Percentiles rank a stretch among this genome's conserved stretches.
Evolutionary conservation across 139 green algal genomes (phyloP).

Genomic region (Astrephomene gubernaculifera): DNA sequence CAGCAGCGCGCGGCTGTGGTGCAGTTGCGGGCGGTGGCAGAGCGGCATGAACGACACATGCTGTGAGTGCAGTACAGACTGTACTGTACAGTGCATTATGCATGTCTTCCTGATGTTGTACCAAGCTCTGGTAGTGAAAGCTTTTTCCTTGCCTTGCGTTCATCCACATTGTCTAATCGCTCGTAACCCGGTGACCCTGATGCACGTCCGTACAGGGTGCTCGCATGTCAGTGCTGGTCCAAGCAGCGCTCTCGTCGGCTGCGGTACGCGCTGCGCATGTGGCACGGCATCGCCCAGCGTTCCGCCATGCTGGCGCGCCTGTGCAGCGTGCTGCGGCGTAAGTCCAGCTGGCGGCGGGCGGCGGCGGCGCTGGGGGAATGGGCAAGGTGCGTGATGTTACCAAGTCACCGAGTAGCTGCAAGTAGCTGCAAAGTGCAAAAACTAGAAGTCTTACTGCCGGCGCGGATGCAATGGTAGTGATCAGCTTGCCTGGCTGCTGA

Average conservation of each 20-base stretch:
- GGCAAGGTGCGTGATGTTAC: neutral
- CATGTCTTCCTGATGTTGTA: too few relatives aligned
- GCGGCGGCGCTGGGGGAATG: neutral
- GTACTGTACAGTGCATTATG: too few relatives aligned
- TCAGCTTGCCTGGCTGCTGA: too few relatives aligned
- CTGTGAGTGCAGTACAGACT: slow-evolving; percentile 13
- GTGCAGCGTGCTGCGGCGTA: neutral
- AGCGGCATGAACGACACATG: neutral
- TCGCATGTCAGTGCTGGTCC: neutral
- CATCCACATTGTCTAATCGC: too few relatives aligned
- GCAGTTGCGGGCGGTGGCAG: neutral
- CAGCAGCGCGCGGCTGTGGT: neutral
- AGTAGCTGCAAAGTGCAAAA: too few relatives aligned
- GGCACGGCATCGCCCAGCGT: neutral
- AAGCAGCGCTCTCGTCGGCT: neutral
- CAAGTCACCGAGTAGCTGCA: too few relatives aligned
- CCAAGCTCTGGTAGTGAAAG: too few relatives aligned
- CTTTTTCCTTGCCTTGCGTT: too few relatives aligned
- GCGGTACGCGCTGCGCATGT: neutral
- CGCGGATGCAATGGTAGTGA: too few relatives aligned
- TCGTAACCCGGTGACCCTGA: too few relatives aligned
- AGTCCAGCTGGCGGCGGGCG: neutral
- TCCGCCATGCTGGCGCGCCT: neutral
- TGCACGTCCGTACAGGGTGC: too few relatives aligned
- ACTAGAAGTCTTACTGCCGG: too few relatives aligned